Conservation (phyloP, 768 basidiomycete species). For the Trametes cingulata region DNA sequence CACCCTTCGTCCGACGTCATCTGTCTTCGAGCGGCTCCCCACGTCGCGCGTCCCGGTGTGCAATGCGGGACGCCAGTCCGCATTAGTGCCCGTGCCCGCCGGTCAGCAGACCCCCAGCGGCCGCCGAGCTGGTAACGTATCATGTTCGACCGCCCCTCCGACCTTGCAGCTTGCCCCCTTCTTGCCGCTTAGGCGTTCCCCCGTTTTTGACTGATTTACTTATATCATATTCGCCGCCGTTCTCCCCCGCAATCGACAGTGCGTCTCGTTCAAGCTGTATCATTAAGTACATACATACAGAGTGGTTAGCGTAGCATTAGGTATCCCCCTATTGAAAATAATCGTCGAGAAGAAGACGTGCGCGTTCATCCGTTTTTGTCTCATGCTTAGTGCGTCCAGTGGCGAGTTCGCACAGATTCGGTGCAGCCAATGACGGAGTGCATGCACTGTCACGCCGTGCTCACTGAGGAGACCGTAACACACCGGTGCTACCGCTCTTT, state of each 20-base stretch:
- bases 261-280: constrained; percentile 14
- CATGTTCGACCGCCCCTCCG: not conserved
- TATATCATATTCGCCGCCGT: not conserved
- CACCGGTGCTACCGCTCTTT: not conserved
- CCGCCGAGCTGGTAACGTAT: constrained; percentile 12
- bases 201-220: not conserved
- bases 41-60: constrained; percentile 8
- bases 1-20: constrained; percentile 13
- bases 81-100: constrained; percentile 9
- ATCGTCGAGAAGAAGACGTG: not conserved
- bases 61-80: constrained; percentile 6
- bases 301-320: constrained; percentile 18
- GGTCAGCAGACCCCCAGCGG: constrained; percentile 14
- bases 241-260: not conserved
- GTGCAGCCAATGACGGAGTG: constrained; percentile 3
- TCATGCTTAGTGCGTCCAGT: not conserved
- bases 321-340: constrained; percentile 16
- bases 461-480: not conserved
- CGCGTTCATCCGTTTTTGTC: not conserved
- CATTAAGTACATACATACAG: constrained; percentile 21
- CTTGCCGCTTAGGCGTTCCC: not conserved
- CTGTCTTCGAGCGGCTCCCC: constrained; percentile 8
- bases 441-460: not conserved
- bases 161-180: constrained; percentile 12
- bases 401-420: not conserved